Evolutionary conservation across 2,329 filamentous ascomycete genomes (phyloP), one percentile per base, ranked within the genome.

Genomic region (Aspergillus japonicus): DNA sequence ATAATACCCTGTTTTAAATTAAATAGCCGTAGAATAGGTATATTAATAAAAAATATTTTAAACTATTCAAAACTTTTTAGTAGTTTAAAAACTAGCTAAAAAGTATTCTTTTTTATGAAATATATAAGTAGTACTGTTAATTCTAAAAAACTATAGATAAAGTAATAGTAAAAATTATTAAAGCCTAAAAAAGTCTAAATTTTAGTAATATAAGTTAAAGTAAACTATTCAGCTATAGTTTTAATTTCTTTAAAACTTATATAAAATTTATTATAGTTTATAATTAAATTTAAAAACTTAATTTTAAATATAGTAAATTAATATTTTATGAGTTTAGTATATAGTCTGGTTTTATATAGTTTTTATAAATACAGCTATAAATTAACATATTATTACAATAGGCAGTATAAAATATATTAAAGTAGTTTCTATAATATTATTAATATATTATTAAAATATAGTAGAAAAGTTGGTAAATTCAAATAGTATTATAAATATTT

Each of bases 161-260:
- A 50, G 1, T 8, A n/a, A 1, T 50, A 33, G 19, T 29, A 26
- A 33, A 26, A 50, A n/a, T 50, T 29, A 33, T 7, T 29, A 50
- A 50, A 50, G 14, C 4, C 5, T 29, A 24, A 31, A 31, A 31
- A 50, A 4, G n/a, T 2, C 4, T 50, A 33, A 2, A 31, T 24
- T 12, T 31, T 50, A 50, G 5, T 26, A 4, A 26, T 50, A 50
- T n/a, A 50, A 50, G 35, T 24, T 16, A 51, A n/a, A 51, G 19
- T 31, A 4, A 31, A 3, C 19, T 16, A 51, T 14, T 51, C 1
- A 5, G 16, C 16, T 12, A 51, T 14, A 8, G 31, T 51, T 5
- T 51, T 26, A 19, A 23, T 31, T 51, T 8, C 19, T 31, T 10
- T n/a, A 35, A 31, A 11, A 10, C 11, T n/a, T 51, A 12, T 31